Evolutionary conservation across 306 rosid species (phyloP).

Genomic region (Castanea mollissima): DNA sequence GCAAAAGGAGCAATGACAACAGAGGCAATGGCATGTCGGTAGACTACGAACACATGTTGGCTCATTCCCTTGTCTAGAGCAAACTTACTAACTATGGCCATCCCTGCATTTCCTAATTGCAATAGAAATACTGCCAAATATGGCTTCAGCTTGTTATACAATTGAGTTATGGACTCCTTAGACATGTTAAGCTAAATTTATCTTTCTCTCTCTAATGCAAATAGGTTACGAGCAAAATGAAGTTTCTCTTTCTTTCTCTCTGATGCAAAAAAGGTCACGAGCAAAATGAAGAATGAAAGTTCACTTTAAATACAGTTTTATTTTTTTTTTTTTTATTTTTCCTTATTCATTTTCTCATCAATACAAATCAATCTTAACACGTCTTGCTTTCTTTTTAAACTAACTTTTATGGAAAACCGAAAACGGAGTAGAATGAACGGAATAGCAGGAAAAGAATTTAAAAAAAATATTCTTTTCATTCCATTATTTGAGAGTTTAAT

Average conservation of each 20-base stretch:
- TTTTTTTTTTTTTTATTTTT: too few species aligned
- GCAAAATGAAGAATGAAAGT: background rate
- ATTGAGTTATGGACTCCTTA: constrained; percentile 5
- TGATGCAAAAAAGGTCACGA: background rate
- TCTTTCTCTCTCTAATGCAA: background rate
- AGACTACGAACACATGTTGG: constrained; percentile 39
- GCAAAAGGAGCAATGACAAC: constrained; percentile 47
- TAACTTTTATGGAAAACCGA: too few species aligned
- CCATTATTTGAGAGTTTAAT: too few species aligned
- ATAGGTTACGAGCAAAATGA: too few species aligned
- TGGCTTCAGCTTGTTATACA: constrained; percentile 26
- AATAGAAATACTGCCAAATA: constrained; percentile 33
- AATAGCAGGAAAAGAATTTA: too few species aligned
- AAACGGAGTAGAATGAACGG: too few species aligned
- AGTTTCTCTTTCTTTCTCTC: constrained; percentile 3
- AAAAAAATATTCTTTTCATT: too few species aligned
- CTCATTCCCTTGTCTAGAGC: constrained; percentile 51
- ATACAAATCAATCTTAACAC: background rate
- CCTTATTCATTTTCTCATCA: background rate
- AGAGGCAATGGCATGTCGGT: constrained; percentile 43
- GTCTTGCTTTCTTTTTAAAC: background rate
- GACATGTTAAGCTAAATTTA: background rate
- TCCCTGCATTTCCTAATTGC: constrained; percentile 52
- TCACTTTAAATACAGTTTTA: background rate
- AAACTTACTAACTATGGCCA: constrained; percentile 33